A percentile compares a stretch with the other conserved stretches of the same genome.
phyloP scores from a whole-genome alignment of 2,329 filamentous ascomycete genomes.

The Cercospora sesami region DNA sequence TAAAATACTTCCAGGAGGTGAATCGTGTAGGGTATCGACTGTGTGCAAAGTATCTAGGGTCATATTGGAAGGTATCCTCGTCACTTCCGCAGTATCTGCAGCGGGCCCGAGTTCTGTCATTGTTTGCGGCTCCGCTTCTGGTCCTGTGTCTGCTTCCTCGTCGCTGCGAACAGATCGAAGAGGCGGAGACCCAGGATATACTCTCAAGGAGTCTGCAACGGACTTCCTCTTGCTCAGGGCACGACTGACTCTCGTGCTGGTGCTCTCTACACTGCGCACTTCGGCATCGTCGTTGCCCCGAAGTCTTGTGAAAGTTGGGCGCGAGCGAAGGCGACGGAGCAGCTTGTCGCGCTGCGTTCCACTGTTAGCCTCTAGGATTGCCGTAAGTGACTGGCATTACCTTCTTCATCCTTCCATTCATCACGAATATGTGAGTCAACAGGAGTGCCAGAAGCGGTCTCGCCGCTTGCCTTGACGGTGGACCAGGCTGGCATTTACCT shows the following conservation, averaged over 20 bases:
- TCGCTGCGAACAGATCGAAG: background rate
- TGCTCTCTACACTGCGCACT: constrained; percentile 8
- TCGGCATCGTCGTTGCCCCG: constrained; percentile 6
- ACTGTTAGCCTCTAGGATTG: background rate
- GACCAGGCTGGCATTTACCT: constrained; percentile 5
- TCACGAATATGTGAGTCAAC: background rate
- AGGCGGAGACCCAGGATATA: constrained; percentile 10
- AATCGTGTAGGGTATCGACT: constrained; percentile 1
- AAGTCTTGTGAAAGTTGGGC: background rate
- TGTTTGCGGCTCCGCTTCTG: background rate
- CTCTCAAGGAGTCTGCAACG: constrained; percentile 16
- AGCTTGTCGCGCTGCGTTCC: background rate
- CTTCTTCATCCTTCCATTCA: background rate
- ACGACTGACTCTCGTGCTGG: constrained; percentile 9
- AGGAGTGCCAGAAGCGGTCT: background rate
- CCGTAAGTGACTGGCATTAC: background rate
- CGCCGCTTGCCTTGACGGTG: background rate
- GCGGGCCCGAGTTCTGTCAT: background rate
- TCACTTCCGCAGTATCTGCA: background rate
- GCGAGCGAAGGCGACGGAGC: constrained; percentile 3
- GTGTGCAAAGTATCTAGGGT: constrained; percentile 2
- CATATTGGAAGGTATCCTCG: constrained; percentile 2
- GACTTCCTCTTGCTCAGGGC: constrained; percentile 14
- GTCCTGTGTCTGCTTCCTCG: background rate
- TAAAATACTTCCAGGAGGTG: constrained; percentile 10